Evolutionary conservation across 2,329 filamentous ascomycete genomes (phyloP).

Genomic region (Penicillium sp.): DNA sequence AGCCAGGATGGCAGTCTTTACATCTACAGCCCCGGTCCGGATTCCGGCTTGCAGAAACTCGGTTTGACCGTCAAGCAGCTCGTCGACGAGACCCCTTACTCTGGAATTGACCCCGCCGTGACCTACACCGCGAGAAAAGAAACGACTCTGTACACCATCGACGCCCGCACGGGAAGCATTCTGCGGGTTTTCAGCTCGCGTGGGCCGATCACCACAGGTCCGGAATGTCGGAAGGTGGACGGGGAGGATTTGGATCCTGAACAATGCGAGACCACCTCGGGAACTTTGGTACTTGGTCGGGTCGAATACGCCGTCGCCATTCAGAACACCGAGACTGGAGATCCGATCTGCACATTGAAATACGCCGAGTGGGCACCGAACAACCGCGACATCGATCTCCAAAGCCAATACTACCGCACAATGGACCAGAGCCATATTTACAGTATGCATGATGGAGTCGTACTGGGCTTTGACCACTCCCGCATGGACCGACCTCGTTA

Average conservation of each 20-base stretch:
- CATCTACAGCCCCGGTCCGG: slow-evolving; percentile 71
- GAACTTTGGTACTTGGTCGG: slow-evolving; percentile 79
- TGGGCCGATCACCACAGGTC: slow-evolving; percentile 68
- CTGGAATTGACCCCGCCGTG: slow-evolving; percentile 71
- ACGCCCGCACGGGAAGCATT: slow-evolving; percentile 80
- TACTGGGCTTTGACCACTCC: slow-evolving; percentile 76
- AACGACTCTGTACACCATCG: slow-evolving; percentile 83
- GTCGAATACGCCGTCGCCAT: slow-evolving; percentile 91
- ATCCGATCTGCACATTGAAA: slow-evolving; percentile 81
- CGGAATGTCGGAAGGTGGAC: slow-evolving; percentile 73
- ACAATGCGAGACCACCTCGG: slow-evolving; percentile 72
- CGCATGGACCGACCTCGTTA: slow-evolving; percentile 60
- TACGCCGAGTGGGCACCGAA: slow-evolving; percentile 97
- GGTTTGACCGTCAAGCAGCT: slow-evolving; percentile 68
- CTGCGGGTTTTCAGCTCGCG: slow-evolving; percentile 80
- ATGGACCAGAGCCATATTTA: slow-evolving; percentile 90
- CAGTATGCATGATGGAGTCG: slow-evolving; percentile 78
- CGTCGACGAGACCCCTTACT: slow-evolving; percentile 81
- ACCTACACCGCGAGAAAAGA: slow-evolving; percentile 91
- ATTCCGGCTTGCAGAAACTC: slow-evolving; percentile 49
- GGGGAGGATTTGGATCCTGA: slow-evolving; percentile 62
- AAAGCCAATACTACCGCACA: slow-evolving; percentile 75
- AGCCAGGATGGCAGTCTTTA: slow-evolving; percentile 84
- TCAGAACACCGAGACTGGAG: slow-evolving; percentile 70
- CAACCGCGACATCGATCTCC: slow-evolving; percentile 83